phyloP scores from a whole-genome alignment of 257 asterid genomes.

The Capsicum chinense region DNA sequence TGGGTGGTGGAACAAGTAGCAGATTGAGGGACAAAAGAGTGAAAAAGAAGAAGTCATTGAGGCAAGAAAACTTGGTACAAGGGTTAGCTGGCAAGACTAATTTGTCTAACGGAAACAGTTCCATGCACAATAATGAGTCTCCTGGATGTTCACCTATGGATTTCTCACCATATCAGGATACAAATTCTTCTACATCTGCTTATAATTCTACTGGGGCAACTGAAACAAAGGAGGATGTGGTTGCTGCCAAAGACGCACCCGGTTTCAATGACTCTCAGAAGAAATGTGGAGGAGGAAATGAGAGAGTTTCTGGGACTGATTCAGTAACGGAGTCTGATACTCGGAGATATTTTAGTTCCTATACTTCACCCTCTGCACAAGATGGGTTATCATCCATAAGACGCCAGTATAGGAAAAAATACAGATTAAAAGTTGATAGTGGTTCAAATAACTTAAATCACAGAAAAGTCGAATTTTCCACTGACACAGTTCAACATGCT shows the following conservation, averaged over 20 bases:
- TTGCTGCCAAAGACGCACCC: slow-evolving; percentile 29
- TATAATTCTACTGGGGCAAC: slow-evolving; percentile 31
- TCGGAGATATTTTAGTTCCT: slow-evolving; percentile 39
- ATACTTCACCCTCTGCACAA: slow-evolving; percentile 47
- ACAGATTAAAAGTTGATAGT: slow-evolving; percentile 62
- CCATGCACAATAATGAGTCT: slow-evolving; percentile 48
- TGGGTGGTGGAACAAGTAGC: slow-evolving; percentile 46
- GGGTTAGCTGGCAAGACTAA: slow-evolving; percentile 44
- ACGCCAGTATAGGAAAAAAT: slow-evolving; percentile 76
- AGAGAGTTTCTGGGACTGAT: slow-evolving; percentile 37
- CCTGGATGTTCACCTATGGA: slow-evolving; percentile 89
- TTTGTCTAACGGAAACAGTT: slow-evolving; percentile 41
- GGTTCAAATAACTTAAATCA: slow-evolving; percentile 42
- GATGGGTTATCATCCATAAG: slow-evolving; percentile 71
- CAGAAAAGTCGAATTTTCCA: slow-evolving; percentile 35
- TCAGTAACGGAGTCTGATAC: slow-evolving; percentile 40
- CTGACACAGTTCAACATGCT: slow-evolving; percentile 34
- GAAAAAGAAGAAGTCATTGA: slow-evolving; percentile 57
- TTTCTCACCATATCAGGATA: slow-evolving; percentile 75
- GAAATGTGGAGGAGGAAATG: slow-evolving; percentile 36
- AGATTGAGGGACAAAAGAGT: slow-evolving; percentile 47
- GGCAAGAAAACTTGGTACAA: slow-evolving; percentile 46
- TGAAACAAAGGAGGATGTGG: slow-evolving; percentile 41
- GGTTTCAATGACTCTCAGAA: slow-evolving; percentile 25
- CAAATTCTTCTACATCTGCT: slow-evolving; percentile 41